Evolutionary conservation across 1,139 yeast genomes (phyloP).

Genomic region (Yamadazyma atlantica): DNA sequence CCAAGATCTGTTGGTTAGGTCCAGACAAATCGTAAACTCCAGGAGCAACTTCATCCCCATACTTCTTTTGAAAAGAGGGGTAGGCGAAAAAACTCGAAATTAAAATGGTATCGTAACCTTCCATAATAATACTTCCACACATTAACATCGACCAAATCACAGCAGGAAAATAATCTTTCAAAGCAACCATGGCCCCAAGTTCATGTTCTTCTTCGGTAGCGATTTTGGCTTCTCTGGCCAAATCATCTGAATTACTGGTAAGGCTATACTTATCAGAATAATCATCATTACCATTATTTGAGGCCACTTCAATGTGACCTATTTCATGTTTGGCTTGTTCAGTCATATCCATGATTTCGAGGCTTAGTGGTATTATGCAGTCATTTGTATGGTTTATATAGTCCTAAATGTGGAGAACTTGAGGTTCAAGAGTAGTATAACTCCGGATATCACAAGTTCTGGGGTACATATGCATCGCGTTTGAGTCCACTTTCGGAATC

Average conservation of each 20-base stretch:
- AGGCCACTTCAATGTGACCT: conserved; percentile 6
- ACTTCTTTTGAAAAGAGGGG: conserved; percentile 37
- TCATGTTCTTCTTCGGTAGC: conserved; percentile 19
- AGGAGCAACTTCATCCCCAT: conserved; percentile 31
- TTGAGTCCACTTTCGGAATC: too few species aligned
- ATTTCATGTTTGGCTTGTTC: conserved; percentile 2
- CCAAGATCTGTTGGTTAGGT: conserved; percentile 44
- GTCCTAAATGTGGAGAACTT: too few species aligned
- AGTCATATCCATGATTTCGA: background rate
- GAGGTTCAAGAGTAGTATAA: background rate
- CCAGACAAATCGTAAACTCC: conserved; percentile 37
- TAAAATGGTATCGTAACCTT: conserved; percentile 46
- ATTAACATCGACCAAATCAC: conserved; percentile 45
- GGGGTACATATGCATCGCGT: too few species aligned
- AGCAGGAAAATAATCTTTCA: conserved; percentile 28
- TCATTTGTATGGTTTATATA: background rate
- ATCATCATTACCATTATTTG: background rate
- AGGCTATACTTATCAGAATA: background rate
- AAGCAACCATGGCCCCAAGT: conserved; percentile 18
- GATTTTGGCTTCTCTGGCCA: conserved; percentile 15
- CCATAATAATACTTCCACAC: conserved; percentile 44
- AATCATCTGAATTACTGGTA: conserved; percentile 1
- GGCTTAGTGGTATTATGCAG: background rate
- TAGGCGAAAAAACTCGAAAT: conserved; percentile 41
- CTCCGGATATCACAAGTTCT: background rate